Evolutionary conservation across 164 flowering plant species (phyloP).

Genomic region (Nymphaea thermarum): DNA sequence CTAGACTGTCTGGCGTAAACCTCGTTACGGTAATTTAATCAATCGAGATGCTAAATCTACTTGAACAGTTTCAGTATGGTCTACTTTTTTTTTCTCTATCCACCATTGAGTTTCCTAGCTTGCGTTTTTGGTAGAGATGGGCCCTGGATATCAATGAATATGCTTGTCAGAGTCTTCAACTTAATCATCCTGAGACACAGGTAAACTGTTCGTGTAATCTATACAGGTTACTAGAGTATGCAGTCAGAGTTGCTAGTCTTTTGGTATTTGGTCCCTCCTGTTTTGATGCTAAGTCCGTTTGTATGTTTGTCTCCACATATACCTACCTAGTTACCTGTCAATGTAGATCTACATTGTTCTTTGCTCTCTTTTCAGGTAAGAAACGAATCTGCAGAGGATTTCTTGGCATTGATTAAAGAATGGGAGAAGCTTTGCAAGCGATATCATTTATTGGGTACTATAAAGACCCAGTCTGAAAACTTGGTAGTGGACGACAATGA

Average conservation of each 20-base stretch:
- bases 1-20: conserved; percentile 29
- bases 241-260: background rate
- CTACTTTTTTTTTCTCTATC: background rate
- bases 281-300: background rate
- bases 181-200: conserved; percentile 75
- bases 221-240: background rate
- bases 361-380: conserved; percentile 40
- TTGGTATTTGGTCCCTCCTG: too few relatives aligned
- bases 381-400: conserved; percentile 64
- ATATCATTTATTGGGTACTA: conserved; percentile 20
- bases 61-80: background rate
- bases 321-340: too few relatives aligned
- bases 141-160: conserved; percentile 65
- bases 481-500: conserved; percentile 5
- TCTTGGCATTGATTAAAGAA: conserved; percentile 37
- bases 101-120: too few relatives aligned
- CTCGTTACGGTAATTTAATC: conserved; percentile 56
- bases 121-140: conserved; percentile 45
- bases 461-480: background rate
- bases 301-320: background rate
- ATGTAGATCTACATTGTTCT: too few relatives aligned
- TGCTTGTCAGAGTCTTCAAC: conserved; percentile 59
- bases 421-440: conserved; percentile 53
- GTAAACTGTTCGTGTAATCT: conserved; percentile 8
- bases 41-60: too few relatives aligned